These are phyloP conservation scores for Cephaloascus albidus DNA, from an alignment of 805 yeast species.

Conservation along the genomic window DNA sequence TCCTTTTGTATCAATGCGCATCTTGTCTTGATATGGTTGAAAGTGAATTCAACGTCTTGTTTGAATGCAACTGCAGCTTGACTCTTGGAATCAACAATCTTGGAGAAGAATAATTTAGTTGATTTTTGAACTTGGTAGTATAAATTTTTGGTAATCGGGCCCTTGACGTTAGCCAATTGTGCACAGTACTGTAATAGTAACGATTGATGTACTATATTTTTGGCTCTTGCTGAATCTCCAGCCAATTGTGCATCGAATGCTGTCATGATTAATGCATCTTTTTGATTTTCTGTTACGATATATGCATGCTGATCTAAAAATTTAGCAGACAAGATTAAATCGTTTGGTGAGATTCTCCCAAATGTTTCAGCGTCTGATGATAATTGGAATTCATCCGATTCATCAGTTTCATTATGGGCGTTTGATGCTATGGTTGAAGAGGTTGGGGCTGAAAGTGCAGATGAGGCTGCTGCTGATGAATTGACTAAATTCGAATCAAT, in stretches of 20 bases:
- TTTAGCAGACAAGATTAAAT: constrained; percentile 39
- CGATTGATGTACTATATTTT: constrained; percentile 70
- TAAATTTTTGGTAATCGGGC: constrained; percentile 16
- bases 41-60: constrained; percentile 68
- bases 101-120: constrained; percentile 58
- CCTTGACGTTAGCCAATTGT: constrained; percentile 26
- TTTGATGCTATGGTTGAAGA: not conserved
- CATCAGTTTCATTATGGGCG: constrained; percentile 9
- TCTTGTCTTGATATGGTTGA: constrained; percentile 64
- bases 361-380: constrained; percentile 60
- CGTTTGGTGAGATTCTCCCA: constrained; percentile 42
- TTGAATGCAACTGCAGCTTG: constrained; percentile 66
- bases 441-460: constrained; percentile 1
- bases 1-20: constrained; percentile 60
- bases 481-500: not conserved
- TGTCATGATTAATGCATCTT: constrained; percentile 86
- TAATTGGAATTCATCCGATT: constrained; percentile 41
- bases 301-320: constrained; percentile 50
- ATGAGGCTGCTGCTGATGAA: not conserved
- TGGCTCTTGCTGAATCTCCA: constrained; percentile 44
- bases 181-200: constrained; percentile 67
- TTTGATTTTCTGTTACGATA: constrained; percentile 74
- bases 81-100: constrained; percentile 37
- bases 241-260: constrained; percentile 79
- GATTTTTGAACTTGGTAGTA: constrained; percentile 19